Conservation (phyloP, 108 stramenopile species). For the Cyclotella cryptica region DNA sequence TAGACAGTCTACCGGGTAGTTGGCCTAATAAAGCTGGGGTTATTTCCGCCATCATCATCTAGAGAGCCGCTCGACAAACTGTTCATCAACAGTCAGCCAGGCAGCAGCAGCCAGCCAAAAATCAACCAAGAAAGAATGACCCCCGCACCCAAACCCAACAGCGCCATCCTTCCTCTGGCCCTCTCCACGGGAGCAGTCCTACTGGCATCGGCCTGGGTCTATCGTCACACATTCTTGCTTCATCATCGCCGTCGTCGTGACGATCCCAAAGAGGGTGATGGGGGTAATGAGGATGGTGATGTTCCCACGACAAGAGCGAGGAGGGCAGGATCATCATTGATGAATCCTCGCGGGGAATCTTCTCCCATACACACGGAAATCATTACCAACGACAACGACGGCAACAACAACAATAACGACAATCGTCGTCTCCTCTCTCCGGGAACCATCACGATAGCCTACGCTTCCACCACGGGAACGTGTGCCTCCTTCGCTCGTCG, state of each 20-base stretch:
- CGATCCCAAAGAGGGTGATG: background rate
- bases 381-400: background rate
- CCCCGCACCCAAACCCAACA: background rate
- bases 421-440: constrained; percentile 6
- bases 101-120: no score
- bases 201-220: background rate
- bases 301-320: no score
- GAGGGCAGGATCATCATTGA: no score
- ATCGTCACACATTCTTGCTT: background rate
- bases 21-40: no score
- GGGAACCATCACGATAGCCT: constrained; percentile 75
- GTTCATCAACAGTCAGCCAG: no score
- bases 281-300: no score
- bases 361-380: background rate
- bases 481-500: constrained; percentile 62
- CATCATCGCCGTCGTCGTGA: background rate
- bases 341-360: no score
- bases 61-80: no score
- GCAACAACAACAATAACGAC: background rate
- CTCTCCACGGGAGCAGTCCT: background rate
- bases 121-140: no score
- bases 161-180: background rate
- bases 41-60: no score
- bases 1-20: no score
- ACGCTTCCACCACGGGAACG: constrained; percentile 85